Percentiles rank a stretch among this genome's conserved stretches.
Evolutionary conservation across 176 grass and related monocot genomes (phyloP).

Genomic region (Phoenix dactylifera): DNA sequence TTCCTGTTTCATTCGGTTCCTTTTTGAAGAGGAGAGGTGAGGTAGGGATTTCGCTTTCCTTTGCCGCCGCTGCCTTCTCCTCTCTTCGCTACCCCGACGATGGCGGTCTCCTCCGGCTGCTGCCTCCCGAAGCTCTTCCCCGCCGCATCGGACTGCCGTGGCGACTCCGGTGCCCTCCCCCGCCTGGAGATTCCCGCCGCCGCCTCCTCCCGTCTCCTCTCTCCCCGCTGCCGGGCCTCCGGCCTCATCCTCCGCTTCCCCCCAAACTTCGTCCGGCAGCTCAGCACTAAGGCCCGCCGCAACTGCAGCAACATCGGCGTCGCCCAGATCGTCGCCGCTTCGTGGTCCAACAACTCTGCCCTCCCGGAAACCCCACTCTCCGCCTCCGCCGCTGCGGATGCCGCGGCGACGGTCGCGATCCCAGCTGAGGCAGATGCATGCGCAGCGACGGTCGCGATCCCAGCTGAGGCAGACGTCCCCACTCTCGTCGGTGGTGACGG

Average conservation of each 20-base stretch:
- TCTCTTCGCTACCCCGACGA: neutral
- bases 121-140: neutral
- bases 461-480: slow-evolving; percentile 11
- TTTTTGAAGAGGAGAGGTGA: too few species aligned
- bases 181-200: neutral
- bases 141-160: neutral
- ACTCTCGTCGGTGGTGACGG: slow-evolving; percentile 38
- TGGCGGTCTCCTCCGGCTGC: neutral
- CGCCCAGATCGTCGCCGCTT: slow-evolving; percentile 91
- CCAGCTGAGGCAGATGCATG: slow-evolving; percentile 7
- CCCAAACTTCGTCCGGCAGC: slow-evolving; percentile 94
- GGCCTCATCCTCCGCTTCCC: slow-evolving; percentile 51
- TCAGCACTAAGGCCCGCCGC: slow-evolving; percentile 95
- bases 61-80: too few species aligned
- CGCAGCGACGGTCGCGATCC: slow-evolving; percentile 29
- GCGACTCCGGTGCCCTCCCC: slow-evolving; percentile 13
- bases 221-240: slow-evolving; percentile 2
- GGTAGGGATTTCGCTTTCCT: too few species aligned
- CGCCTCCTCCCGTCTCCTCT: slow-evolving; percentile 12
- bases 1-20: too few species aligned
- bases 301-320: slow-evolving; percentile 99
- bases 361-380: slow-evolving; percentile 20
- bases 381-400: slow-evolving; percentile 36
- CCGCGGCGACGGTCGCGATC: slow-evolving; percentile 32
- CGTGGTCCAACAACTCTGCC: slow-evolving; percentile 58